A percentile compares a stretch with the other conserved stretches of the same genome.
Evolutionary conservation across 331 rosid genomes (phyloP).

Genomic region (Quercus lobata): DNA sequence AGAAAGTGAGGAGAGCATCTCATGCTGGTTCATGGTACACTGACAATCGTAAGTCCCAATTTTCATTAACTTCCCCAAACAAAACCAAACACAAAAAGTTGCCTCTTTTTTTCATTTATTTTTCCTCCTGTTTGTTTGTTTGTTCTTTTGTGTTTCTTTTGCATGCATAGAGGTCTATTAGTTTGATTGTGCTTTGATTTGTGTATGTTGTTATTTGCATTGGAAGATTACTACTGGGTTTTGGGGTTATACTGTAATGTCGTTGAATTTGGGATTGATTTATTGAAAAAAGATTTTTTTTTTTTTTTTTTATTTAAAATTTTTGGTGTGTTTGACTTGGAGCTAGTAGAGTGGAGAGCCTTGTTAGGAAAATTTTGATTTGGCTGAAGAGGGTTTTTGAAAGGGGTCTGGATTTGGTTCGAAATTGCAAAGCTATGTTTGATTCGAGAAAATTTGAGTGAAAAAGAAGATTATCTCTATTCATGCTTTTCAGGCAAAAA

Average conservation of each 20-base stretch:
- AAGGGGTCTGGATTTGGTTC: background rate
- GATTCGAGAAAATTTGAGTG: too few relatives aligned
- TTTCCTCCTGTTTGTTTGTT: background rate
- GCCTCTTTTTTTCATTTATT: too few relatives aligned
- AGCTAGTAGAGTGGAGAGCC: background rate
- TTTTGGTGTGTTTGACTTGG: background rate
- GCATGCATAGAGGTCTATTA: background rate
- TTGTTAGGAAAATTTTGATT: background rate
- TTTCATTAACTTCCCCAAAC: background rate
- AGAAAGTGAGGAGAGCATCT: slow-evolving; percentile 61
- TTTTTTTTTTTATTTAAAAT: too few relatives aligned
- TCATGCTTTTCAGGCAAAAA: background rate
- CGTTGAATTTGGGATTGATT: background rate
- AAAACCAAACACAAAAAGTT: background rate
- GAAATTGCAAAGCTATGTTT: background rate
- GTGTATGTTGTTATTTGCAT: background rate
- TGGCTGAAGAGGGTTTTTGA: background rate
- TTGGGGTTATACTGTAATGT: background rate
- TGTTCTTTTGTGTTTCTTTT: background rate
- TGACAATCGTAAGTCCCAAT: slow-evolving; percentile 65
- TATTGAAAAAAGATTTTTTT: background rate
- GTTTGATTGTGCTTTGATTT: background rate
- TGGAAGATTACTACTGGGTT: background rate
- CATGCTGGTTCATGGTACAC: slow-evolving; percentile 99
- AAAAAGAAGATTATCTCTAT: too few relatives aligned